Base-by-base conservation (phyloP, 2,329 filamentous ascomycete species). In the Periconia digitata region DNA sequence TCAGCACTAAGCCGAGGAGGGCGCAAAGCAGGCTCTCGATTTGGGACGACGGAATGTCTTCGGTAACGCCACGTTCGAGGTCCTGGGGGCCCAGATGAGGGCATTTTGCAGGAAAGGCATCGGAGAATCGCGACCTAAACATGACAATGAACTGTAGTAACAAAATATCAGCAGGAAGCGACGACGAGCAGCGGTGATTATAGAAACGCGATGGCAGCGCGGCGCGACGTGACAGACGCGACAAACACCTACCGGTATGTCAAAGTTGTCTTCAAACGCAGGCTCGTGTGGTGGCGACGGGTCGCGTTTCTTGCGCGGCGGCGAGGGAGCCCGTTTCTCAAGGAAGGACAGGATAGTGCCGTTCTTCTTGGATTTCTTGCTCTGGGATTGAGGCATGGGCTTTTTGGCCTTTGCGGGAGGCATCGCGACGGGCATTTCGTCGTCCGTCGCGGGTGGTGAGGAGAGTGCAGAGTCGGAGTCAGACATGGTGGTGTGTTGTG, bases 21-120 rank as follows among this genome's bases (percentile, higher is more conserved):
- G 91, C 91, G 77, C 95, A 99, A 21, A 99, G 79, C 49, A 99
- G 84, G 59, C 86, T 83, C 76, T 97, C 92, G 40, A 89, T 86
- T 66, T 92, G 86, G 64, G 95, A 86, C 62, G 91, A 90, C 2
- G 92, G 92, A 18, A 86, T 75, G 41, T 81, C 75, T 68, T 92
- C 89, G 52, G 86, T 84, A 43, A 96, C 83, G 43, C 94, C 94
- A 70, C 82, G 81, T 74, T 99, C 94, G 52, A 99, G 83, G 72
- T 99, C 95, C 74, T 99, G 92, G 12, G 94, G 94, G 18, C 94
- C 94, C 59, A 95, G 90, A 69, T 96, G 89, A 57, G 89, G 81
- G 29, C 95, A 80, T 24, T 90, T 94, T 72, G 91, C 87, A 40
- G 92, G 87, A 59, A 99, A 94, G 51, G 85, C 87, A 51, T 96